Percentiles rank a stretch among this genome's conserved stretches.
These are phyloP conservation scores for Rhodotorula sp. DNA, from an alignment of 1,284 basidiomycete species.

Conservation along the genomic window DNA sequence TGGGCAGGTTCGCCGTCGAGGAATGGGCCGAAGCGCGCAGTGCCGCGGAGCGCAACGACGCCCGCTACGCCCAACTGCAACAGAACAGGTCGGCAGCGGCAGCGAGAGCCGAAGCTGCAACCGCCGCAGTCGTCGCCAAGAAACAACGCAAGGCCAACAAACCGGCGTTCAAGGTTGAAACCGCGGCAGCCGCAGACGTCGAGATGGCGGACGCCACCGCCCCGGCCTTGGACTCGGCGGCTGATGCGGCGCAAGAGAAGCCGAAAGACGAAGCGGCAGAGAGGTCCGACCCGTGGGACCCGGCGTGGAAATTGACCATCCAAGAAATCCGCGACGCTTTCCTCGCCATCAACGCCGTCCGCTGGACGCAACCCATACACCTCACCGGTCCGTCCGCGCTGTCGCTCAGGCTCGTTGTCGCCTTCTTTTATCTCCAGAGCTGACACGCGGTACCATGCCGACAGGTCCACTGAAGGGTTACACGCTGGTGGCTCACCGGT, in stretches of 20 bases:
- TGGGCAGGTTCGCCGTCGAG: constrained; percentile 75
- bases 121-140: constrained; percentile 6
- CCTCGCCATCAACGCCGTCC: constrained; percentile 82
- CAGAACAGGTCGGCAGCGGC: constrained; percentile 1
- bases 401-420: too few species aligned
- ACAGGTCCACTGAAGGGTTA: constrained; percentile 83
- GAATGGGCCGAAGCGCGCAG: constrained; percentile 43
- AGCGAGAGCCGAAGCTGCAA: constrained; percentile 2
- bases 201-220: neutral
- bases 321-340: constrained; percentile 60
- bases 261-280: neutral
- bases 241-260: constrained; percentile 14
- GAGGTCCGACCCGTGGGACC: constrained; percentile 26
- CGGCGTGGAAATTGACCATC: constrained; percentile 35
- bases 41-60: constrained; percentile 41
- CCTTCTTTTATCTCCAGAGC: too few species aligned
- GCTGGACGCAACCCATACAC: constrained; percentile 94
- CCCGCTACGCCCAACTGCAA: constrained; percentile 17
- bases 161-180: constrained; percentile 7
- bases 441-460: constrained; percentile 22
- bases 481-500: constrained; percentile 93
- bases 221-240: neutral
- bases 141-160: constrained; percentile 14
- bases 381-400: constrained; percentile 73
- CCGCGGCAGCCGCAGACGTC: neutral